These are phyloP conservation scores for Yamadazyma laniorum DNA, from an alignment of 805 yeast genomes.

Conservation along the genomic window DNA sequence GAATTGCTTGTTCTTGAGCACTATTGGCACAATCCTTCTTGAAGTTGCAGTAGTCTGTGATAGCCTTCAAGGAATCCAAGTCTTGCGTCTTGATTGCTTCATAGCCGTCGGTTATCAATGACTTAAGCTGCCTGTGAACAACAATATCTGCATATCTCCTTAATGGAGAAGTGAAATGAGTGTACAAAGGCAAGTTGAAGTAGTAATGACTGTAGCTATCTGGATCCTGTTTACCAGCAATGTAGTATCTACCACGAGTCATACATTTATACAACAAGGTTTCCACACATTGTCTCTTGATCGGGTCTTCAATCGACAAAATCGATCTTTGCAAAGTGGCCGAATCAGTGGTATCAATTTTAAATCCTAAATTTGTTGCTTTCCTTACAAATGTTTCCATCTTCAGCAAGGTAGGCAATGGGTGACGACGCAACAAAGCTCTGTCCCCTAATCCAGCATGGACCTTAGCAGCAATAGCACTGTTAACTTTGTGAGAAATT, in stretches of 20 bases:
- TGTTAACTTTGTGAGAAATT: constrained; percentile 74
- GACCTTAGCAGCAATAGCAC: constrained; percentile 78
- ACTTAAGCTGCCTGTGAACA: constrained; percentile 88
- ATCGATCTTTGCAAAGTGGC: constrained; percentile 72
- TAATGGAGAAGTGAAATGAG: constrained; percentile 92
- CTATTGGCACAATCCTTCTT: constrained; percentile 90
- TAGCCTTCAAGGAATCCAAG: constrained; percentile 68
- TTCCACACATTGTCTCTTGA: constrained; percentile 70
- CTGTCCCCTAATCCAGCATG: constrained; percentile 74
- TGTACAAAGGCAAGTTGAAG: constrained; percentile 78
- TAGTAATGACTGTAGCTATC: constrained; percentile 78
- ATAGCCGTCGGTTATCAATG: constrained; percentile 48
- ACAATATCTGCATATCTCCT: constrained; percentile 89
- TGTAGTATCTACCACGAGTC: constrained; percentile 80
- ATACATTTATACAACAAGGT: constrained; percentile 77
- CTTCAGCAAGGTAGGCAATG: constrained; percentile 77
- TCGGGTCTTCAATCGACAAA: constrained; percentile 57
- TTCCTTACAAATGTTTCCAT: constrained; percentile 76
- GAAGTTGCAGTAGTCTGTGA: constrained; percentile 91
- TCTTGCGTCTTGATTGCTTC: constrained; percentile 43
- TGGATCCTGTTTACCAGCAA: constrained; percentile 84
- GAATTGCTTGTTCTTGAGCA: constrained; percentile 95
- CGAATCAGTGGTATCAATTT: constrained; percentile 71
- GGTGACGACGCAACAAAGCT: constrained; percentile 84
- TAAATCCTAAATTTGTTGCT: constrained; percentile 61